Base-by-base conservation (phyloP, 164 flowering plant genomes). In the Macadamia tetraphylla region DNA sequence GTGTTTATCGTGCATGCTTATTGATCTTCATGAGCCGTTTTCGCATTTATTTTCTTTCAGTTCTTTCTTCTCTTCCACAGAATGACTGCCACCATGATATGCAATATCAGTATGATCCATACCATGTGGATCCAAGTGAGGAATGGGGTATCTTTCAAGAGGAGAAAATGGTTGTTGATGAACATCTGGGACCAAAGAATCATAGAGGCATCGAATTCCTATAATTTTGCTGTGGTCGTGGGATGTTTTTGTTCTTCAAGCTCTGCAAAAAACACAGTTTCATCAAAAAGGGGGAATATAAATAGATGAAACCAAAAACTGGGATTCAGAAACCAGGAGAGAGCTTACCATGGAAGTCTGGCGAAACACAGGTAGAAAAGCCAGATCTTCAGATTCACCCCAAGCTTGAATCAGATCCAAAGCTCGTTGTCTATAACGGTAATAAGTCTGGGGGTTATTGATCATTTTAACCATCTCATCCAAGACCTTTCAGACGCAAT, bases 381-480 rank as follows among this genome's bases (percentile, higher is more conserved):
- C 86, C 59, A 93, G 89, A 42, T 90, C 94, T 43, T 83, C 83
- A 8, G 94, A 84, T 81, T 86, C 84, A 0, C 94, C 95, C 98
- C 97, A 91, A 48, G 88, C 94, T 63, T 81, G 70, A 58, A 93
- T 88, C 85, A 91, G 70, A 83, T 86, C 81, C 82, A 83, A 61
- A 61, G 89, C 92, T 74, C 81, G 83, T 51, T 71, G 65, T 66
- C 82, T 77, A 64, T 59, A 73, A 55, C 67, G 74, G 8, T 67
- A 67, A 72, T 83, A 85, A 0, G 85, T 77, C 76, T 71, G 80
- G 0, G 85, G 85, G 68, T 82, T 81, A 42, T 93, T 91, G 64
- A 93, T 85, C 86, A 91, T 60, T 82, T 61, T 84, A 68, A 89
- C 89, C 94, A 93, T 89, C 74, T 93, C 97, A 52, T 93, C 98